Percentiles rank a stretch among this genome's conserved stretches.
Evolutionary conservation across 1,139 yeast species (phyloP).

Genomic region (Tardiomyces digboiensis): DNA sequence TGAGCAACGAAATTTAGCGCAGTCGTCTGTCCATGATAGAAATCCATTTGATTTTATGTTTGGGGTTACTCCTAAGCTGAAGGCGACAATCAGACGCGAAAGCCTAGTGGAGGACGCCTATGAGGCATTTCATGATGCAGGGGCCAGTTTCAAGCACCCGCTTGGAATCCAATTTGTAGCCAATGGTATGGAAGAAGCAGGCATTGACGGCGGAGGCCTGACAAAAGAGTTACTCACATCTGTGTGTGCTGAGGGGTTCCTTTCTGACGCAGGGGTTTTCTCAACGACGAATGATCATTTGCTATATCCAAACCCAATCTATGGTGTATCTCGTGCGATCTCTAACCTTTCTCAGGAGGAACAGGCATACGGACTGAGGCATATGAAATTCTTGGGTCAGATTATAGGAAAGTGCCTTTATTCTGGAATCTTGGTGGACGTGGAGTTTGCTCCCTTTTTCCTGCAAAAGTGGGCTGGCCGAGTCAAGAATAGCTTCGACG

Average conservation of each 20-base stretch:
- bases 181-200: conserved; percentile 72
- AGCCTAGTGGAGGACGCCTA: conserved; percentile 67
- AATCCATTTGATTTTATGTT: background rate
- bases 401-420: conserved; percentile 87
- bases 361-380: conserved; percentile 22
- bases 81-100: conserved; percentile 60
- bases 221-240: conserved; percentile 85
- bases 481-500: conserved; percentile 58
- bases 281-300: conserved; percentile 48
- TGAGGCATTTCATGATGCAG: conserved; percentile 39
- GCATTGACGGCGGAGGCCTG: conserved; percentile 96
- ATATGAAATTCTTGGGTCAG: conserved; percentile 61
- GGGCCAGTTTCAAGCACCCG: conserved; percentile 45
- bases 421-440: conserved; percentile 72
- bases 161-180: conserved; percentile 61
- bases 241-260: conserved; percentile 62
- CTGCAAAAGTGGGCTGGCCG: conserved; percentile 56
- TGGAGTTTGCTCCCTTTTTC: conserved; percentile 82
- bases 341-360: conserved; percentile 4
- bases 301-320: conserved; percentile 65
- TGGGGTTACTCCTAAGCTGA: conserved; percentile 20
- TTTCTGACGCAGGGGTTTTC: conserved; percentile 34
- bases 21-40: background rate
- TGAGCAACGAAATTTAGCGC: background rate
- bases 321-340: conserved; percentile 22